Evolutionary conservation across 345 rosid genomes (phyloP), one percentile per base, ranked within the genome.

Genomic region (Atalantia buxifolia): DNA sequence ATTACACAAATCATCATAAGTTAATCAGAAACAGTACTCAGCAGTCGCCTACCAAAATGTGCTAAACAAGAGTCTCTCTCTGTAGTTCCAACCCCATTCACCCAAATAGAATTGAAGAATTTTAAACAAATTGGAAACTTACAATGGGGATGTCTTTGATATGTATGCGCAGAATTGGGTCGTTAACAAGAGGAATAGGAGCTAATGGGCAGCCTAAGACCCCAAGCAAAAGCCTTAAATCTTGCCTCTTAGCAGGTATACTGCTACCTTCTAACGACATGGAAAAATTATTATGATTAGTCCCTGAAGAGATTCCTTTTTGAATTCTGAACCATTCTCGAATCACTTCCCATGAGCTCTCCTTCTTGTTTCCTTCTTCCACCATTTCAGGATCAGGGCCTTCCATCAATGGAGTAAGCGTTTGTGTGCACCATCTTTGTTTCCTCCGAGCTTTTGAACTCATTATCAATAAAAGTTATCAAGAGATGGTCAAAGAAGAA

Each of bases 331-430:
- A 95, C 98, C 99, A 95, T 85, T 93, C 98, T 10, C 98, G 86
- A 67, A 95, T 92, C 1, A 88, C 80, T 79, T 95, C 98, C 99
- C 99, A 95, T 0, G 95, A 91, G 22, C 88, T 86, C 84, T 95
- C 96, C 86, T 92, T 93, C 78, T 86, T 91, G 83, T 63, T 83
- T 45, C 86, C 87, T 76, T 92, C 92, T 33, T 86, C 97, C 83
- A 89, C 95, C 93, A 90, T 88, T 22, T 92, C 98, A 6, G 95
- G 97, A 80, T 93, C 97, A 5, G 99, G 99, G 21, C 98, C 98
- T 90, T 95, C 99, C 93, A 93, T 85, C 25, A 95, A 79, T 7
- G 99, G 99, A 9, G 97, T 92, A 71, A 95, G 79, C 28, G 94
- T 83, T 81, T 90, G 95, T 4, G 92, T 83, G 78, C 88, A 88